Conservation (phyloP, 305 asterid species). For the Solanum hybrid region DNA sequence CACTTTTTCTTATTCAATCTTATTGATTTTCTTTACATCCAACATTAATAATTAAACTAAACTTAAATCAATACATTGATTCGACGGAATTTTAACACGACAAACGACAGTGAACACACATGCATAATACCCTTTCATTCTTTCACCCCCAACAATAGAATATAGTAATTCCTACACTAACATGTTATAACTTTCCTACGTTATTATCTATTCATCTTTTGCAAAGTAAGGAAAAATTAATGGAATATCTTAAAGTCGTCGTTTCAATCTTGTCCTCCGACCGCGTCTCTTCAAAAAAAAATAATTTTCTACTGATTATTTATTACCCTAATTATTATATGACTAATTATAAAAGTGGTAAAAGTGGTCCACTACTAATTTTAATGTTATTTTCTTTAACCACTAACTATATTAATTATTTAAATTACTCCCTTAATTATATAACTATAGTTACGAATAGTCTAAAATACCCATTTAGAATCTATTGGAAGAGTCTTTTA, state of each 20-base stretch:
- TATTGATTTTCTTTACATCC: neutral
- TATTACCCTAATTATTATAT: neutral
- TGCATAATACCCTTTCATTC: neutral
- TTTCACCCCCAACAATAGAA: neutral
- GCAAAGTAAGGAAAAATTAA: neutral
- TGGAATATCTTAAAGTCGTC: neutral
- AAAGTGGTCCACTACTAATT: neutral
- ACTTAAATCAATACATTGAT: neutral
- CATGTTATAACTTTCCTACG: neutral
- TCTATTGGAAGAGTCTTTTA: neutral
- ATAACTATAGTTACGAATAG: too few species aligned
- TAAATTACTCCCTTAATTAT: neutral
- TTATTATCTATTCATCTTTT: neutral
- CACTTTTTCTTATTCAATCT: neutral
- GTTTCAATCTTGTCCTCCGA: neutral
- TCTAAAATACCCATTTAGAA: neutral
- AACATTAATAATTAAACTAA: neutral
- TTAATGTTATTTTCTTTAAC: too few species aligned
- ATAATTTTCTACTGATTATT: neutral
- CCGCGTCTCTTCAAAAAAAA: neutral
- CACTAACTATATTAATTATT: neutral
- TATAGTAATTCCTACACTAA: neutral
- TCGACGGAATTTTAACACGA: neutral
- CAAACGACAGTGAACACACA: neutral
- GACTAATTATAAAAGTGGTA: neutral